Percentiles rank a stretch among this genome's conserved stretches.
Conservation (phyloP, 305 asterid species). For the Fraxinus sp. region DNA sequence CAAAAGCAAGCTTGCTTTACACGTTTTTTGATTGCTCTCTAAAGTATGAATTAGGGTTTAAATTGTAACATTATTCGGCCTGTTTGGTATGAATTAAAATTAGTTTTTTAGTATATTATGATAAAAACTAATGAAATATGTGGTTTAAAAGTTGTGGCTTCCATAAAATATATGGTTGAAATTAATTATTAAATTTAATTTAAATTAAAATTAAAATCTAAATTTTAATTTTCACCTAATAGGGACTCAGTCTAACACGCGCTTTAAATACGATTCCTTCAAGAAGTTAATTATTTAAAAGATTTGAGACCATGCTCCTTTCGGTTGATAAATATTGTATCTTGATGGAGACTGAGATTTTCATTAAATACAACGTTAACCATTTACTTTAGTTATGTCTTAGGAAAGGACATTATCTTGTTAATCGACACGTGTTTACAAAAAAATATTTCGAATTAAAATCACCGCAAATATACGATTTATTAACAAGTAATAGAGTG, state of each 20-base stretch:
- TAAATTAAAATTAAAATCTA: too few species aligned
- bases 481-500: too few species aligned
- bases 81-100: too few species aligned
- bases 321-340: not conserved
- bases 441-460: too few species aligned
- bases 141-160: too few species aligned
- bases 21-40: not conserved
- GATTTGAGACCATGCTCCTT: not conserved
- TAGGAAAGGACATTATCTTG: not conserved
- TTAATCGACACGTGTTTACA: too few species aligned
- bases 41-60: not conserved
- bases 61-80: not conserved
- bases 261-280: not conserved
- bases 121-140: too few species aligned
- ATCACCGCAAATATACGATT: too few species aligned
- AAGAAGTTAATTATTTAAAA: not conserved
- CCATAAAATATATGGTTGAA: too few species aligned
- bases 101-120: too few species aligned
- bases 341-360: not conserved
- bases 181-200: too few species aligned
- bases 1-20: not conserved
- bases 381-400: not conserved
- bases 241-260: not conserved
- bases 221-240: too few species aligned
- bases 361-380: not conserved